Evolutionary conservation across 257 asterid genomes (phyloP).

Genomic region (Capsicum chinense): DNA sequence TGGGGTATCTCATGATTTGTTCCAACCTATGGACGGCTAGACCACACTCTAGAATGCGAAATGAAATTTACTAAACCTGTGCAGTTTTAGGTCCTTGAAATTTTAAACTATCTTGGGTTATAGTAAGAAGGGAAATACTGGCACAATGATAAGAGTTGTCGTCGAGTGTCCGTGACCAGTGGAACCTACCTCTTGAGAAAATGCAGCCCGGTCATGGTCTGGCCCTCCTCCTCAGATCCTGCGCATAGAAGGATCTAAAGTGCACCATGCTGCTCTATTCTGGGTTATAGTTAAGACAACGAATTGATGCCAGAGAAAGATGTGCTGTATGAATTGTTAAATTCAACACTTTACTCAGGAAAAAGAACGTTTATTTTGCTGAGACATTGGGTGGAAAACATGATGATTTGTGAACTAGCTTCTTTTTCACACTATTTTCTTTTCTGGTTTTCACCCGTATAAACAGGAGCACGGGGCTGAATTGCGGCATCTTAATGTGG

Average conservation of each 20-base stretch:
- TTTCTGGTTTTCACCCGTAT: background rate
- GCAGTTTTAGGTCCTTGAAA: background rate
- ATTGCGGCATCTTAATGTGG: conserved; percentile 79
- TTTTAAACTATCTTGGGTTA: background rate
- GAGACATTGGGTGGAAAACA: background rate
- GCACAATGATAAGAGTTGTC: background rate
- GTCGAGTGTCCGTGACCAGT: background rate
- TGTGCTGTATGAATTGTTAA: background rate
- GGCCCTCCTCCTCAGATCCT: background rate
- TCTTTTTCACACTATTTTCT: background rate
- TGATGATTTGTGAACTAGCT: background rate
- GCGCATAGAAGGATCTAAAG: background rate
- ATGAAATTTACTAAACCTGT: background rate
- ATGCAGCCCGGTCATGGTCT: background rate
- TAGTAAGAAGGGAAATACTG: background rate
- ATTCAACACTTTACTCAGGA: background rate
- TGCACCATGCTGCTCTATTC: background rate
- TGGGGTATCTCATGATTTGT: background rate
- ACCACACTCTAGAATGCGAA: background rate
- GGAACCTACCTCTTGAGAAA: background rate
- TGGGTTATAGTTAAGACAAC: background rate
- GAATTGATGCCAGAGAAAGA: background rate
- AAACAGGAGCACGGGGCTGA: conserved; percentile 92
- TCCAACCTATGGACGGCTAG: background rate
- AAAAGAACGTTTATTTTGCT: background rate